Base-by-base conservation (phyloP, 257 asterid genomes). In the Nicotiana sylvestris region DNA sequence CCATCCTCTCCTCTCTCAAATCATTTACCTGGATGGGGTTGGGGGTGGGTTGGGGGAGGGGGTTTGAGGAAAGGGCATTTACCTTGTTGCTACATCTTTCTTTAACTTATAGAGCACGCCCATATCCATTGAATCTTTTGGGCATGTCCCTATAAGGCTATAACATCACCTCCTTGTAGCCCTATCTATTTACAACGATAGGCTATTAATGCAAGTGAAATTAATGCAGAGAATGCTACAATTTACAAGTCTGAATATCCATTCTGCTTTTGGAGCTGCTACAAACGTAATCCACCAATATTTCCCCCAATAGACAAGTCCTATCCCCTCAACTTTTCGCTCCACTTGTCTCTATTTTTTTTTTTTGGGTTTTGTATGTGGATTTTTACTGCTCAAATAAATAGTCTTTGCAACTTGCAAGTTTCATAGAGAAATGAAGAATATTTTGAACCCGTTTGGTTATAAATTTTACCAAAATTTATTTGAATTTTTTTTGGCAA, bases 101-200 rank as follows among this genome's bases (percentile, higher is more conserved):
- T 43, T 69, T 57, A 70, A 70, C 79, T 72, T 72, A 72, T 49
- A 49, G 62, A 49, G 62, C 62, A 74, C 80, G 25, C 27, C 25
- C 62, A 74, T 27, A 72, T 72, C 61, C 61, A 21, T 72, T 72
- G 61, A 46, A 12, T 35, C 37, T 43, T 74, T 74, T 74, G 64
- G 43, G 1, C 43, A 74, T 51, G 17, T 74, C 80, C 64, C 80
- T 74, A 25, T 74, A 15, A 3, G 6, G 60, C 60, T 55, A 55
- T 55, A 55, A 55, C 17, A 4, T 43, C 15, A 46, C 25, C 39
- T 12, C 79, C 79, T 49, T 21, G 3, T 43, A 70, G n/a, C 60
- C 18, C 60, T 56, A 56, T 56, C 16, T 25, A 27, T 49, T 46
- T 49, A 49, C 62, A 27, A 13, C 51, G 18, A 27, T 27, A 43